A percentile compares a stretch with the other conserved stretches of the same genome.
phyloP scores from a whole-genome alignment of 345 rosid genomes.

The Hibiscus trionum region DNA sequence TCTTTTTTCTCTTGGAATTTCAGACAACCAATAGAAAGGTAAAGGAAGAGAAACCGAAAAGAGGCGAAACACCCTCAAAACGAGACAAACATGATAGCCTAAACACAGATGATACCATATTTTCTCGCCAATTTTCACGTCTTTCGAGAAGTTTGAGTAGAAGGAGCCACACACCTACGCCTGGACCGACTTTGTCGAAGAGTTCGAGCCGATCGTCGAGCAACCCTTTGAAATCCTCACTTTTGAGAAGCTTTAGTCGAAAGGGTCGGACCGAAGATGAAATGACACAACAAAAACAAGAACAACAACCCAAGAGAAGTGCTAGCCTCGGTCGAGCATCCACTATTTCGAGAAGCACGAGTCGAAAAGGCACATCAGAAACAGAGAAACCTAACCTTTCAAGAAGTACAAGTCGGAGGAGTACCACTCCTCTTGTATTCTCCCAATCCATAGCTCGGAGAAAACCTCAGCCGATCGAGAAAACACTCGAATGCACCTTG shows the following conservation, averaged over 20 bases:
- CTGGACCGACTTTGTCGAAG: slow-evolving; percentile 31
- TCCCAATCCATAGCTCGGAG: slow-evolving; percentile 55
- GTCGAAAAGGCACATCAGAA: slow-evolving; percentile 6
- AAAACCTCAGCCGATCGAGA: slow-evolving; percentile 51
- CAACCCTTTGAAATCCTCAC: background rate
- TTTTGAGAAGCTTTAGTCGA: slow-evolving; percentile 26
- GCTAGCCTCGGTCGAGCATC: background rate
- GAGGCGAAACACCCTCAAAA: slow-evolving; percentile 19
- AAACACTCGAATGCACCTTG: slow-evolving; percentile 69
- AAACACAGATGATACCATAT: slow-evolving; percentile 44
- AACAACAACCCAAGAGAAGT: background rate
- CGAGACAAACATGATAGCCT: background rate
- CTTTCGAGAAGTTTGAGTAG: slow-evolving; percentile 26
- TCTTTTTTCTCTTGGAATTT: background rate
- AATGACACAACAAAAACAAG: background rate
- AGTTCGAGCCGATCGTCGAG: slow-evolving; percentile 19
- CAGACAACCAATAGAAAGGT: slow-evolving; percentile 17
- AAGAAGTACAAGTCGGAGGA: slow-evolving; percentile 38
- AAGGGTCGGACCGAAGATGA: slow-evolving; percentile 16
- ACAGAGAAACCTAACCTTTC: slow-evolving; percentile 5
- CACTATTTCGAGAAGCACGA: slow-evolving; percentile 13
- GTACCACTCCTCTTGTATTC: slow-evolving; percentile 51
- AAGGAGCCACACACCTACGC: slow-evolving; percentile 41
- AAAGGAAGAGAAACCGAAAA: slow-evolving; percentile 21
- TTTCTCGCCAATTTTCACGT: slow-evolving; percentile 26